These are phyloP conservation scores for Selenicereus undatus DNA, from an alignment of 148 eudicot species.

Conservation along the genomic window DNA sequence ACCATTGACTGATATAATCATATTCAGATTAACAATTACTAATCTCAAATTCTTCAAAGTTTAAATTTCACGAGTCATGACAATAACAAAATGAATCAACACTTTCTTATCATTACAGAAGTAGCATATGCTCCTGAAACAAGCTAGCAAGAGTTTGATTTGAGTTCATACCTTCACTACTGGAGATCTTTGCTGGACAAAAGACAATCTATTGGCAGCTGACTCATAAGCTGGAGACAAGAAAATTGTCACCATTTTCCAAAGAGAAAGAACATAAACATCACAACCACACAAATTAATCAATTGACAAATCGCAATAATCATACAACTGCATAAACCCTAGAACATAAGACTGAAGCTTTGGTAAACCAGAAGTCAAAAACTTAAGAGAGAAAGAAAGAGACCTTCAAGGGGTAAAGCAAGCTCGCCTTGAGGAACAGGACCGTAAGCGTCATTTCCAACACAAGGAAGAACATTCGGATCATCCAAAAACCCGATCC, in stretches of 20 bases:
- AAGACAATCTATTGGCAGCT: constrained; percentile 41
- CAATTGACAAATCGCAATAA: background rate
- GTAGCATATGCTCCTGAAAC: background rate
- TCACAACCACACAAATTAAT: too few relatives aligned
- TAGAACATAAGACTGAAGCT: background rate
- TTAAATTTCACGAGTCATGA: background rate
- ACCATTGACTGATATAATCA: too few relatives aligned
- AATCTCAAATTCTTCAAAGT: background rate
- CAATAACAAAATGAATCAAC: background rate
- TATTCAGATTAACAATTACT: background rate
- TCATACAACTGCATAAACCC: background rate
- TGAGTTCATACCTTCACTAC: constrained; percentile 59
- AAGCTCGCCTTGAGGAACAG: constrained; percentile 62
- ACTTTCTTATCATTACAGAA: background rate
- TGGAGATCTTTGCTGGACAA: constrained; percentile 91
- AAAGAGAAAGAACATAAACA: too few relatives aligned
- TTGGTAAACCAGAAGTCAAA: background rate
- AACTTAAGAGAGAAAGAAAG: background rate
- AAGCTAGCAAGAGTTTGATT: background rate
- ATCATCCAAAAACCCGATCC: constrained; percentile 77
- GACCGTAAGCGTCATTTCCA: constrained; percentile 83
- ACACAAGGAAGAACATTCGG: constrained; percentile 84
- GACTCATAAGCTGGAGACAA: constrained; percentile 62
- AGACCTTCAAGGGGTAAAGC: constrained; percentile 89
- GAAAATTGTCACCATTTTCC: background rate